Base-by-base conservation (phyloP, 148 eudicot species). In the Chenopodium quinoa region DNA sequence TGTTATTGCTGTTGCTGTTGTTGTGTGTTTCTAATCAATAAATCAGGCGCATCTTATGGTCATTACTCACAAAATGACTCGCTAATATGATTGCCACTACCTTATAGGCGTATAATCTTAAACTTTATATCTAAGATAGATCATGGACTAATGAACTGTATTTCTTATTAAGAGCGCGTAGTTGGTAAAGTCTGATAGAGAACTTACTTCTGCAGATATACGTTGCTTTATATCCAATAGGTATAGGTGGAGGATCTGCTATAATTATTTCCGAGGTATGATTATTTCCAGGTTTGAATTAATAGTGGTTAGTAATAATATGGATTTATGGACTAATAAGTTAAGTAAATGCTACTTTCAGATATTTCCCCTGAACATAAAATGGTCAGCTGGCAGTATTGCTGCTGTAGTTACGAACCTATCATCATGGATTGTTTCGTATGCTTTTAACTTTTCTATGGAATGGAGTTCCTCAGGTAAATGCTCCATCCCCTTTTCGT, bases 381-480 rank as follows among this genome's bases (percentile, higher is more conserved):
- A 84, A 67, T 81, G 89, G 9, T 17, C 75, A 82, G 86, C 83
- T 16, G 89, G 85, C 64, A 84, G 87, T 52, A 23, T 84, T 22
- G 50, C 23, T 29, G 40, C 78, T 79, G 16, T 87, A 58, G 29
- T 68, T 19, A 3, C 23, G 8, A 37, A 63, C 23, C 14, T 79
- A 0, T 46, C 48, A 27, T 82, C 76, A 62, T 84, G 83, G 79
- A 7, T 82, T 14, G 84, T 87, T 65, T 5, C 87, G 0, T 87
- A 84, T 78, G 37, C 76, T 40, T 87, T 87, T 25, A 84, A 84
- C 79, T 82, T 79, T 46, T 76, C 62, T 60, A 79, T 83, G 86
- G 81, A 66, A n/a, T 87, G 87, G 89, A 87, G 86, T 48, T 32
- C 85, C 56, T 85, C 85, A 52, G 89, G 89, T 87, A 75, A 74